Percentiles rank a stretch among this genome's conserved stretches.
phyloP scores from a whole-genome alignment of 352 stramenopile species.

The Nothophytophthora sp. region DNA sequence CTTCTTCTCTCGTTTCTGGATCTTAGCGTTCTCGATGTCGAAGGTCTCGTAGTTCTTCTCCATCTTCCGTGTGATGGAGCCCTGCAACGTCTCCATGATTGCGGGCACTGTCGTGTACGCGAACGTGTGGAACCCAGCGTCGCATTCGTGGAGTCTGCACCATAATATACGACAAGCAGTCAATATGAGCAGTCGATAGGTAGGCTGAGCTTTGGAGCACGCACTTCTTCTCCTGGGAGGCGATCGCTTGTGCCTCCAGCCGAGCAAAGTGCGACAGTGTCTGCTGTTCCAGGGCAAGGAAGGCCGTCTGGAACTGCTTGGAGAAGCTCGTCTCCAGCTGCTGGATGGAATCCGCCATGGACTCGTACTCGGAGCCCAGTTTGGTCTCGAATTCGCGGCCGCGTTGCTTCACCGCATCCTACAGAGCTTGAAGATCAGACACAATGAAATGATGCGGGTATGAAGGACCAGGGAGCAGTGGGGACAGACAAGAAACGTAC shows the following conservation, averaged over 20 bases:
- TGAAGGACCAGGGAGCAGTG: background rate
- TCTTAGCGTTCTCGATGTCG: constrained; percentile 94
- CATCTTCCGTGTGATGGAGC: constrained; percentile 86
- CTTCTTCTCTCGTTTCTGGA: constrained; percentile 90
- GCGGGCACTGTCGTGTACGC: constrained; percentile 85
- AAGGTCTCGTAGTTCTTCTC: constrained; percentile 92
- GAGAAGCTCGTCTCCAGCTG: constrained; percentile 44
- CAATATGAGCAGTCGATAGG: background rate
- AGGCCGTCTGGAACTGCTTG: constrained; percentile 51
- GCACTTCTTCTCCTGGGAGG: constrained; percentile 47
- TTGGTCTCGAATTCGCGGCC: constrained; percentile 52
- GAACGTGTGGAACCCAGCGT: constrained; percentile 63
- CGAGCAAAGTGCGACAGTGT: constrained; percentile 60
- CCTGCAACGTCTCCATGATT: constrained; percentile 89
- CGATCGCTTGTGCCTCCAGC: constrained; percentile 54
- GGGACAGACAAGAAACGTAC: constrained; percentile 29
- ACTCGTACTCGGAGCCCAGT: constrained; percentile 52
- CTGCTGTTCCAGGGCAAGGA: constrained; percentile 58
- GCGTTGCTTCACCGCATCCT: constrained; percentile 75
- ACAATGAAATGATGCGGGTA: background rate
- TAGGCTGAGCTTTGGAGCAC: background rate
- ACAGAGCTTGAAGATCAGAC: no score
- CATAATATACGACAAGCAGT: constrained; percentile 1
- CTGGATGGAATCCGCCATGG: constrained; percentile 61
- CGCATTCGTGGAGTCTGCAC: constrained; percentile 51